Conservation (phyloP, 2,329 filamentous ascomycete genomes). For the Periconia sp. region DNA sequence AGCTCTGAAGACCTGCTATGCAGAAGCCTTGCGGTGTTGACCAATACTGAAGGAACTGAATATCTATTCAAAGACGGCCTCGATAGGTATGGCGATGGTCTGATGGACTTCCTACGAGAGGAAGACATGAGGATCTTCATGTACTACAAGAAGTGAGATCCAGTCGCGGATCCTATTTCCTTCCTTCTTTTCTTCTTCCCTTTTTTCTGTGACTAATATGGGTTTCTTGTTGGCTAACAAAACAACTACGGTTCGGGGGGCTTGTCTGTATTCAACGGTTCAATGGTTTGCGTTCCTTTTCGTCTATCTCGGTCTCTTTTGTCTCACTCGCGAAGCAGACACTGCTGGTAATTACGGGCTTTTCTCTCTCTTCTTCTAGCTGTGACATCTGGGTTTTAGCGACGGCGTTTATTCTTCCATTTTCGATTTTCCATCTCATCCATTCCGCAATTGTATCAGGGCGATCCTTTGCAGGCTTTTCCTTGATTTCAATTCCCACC, state of each 20-base stretch:
- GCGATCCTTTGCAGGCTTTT: neutral
- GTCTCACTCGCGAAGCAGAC: neutral
- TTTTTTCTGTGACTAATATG: neutral
- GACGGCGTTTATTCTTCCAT: slow-evolving; percentile 23
- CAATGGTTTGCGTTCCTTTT: neutral
- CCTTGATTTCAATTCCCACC: neutral
- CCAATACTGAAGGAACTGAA: slow-evolving; percentile 38
- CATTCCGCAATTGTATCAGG: neutral
- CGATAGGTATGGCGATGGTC: slow-evolving; percentile 25
- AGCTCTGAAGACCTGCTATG: slow-evolving; percentile 39
- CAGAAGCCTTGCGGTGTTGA: slow-evolving; percentile 31
- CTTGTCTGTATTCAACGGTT: too few relatives aligned
- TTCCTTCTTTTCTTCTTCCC: neutral
- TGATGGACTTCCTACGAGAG: slow-evolving; percentile 34
- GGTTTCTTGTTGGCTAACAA: too few relatives aligned
- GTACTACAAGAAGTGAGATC: slow-evolving; percentile 13
- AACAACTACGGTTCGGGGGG: too few relatives aligned
- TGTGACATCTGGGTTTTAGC: slow-evolving; percentile 15
- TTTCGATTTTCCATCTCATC: neutral
- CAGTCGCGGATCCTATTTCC: slow-evolving; percentile 28
- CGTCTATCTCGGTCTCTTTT: neutral
- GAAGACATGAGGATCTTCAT: slow-evolving; percentile 39
- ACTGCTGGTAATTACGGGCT: neutral
- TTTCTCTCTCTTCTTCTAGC: neutral
- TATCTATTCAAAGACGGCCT: slow-evolving; percentile 38